Percentiles rank a stretch among this genome's conserved stretches.
Conservation (phyloP, 371 early-diverging fungal species). For the Syncephalastrum sp. region DNA sequence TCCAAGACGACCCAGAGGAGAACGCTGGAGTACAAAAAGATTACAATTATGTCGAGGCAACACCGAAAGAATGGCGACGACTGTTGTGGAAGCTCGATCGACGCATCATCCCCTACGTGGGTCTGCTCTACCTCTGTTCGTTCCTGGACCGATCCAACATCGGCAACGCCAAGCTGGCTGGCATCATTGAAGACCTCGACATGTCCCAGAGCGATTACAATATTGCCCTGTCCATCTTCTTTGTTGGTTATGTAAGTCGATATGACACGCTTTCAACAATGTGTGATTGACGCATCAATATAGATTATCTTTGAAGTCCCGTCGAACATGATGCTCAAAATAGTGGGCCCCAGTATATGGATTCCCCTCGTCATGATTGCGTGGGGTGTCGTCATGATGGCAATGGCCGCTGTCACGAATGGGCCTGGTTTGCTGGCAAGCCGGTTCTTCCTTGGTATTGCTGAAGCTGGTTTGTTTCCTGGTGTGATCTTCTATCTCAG, state of each 20-base stretch:
- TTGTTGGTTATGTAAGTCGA: constrained; percentile 56
- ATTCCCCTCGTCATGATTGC: constrained; percentile 63
- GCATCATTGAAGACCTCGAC: constrained; percentile 38
- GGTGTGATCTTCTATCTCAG: constrained; percentile 51
- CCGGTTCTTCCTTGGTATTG: constrained; percentile 71
- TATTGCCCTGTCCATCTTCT: constrained; percentile 61
- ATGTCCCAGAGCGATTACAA: constrained; percentile 51
- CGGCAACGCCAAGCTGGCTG: constrained; percentile 63
- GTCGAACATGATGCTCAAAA: constrained; percentile 70
- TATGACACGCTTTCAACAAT: background rate
- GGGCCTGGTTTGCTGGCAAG: constrained; percentile 50
- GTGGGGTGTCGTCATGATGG: constrained; percentile 48
- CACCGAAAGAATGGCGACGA: constrained; percentile 9
- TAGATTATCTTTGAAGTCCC: constrained; percentile 70
- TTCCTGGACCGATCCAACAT: constrained; percentile 58
- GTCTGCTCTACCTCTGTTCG: constrained; percentile 50
- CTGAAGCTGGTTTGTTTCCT: constrained; percentile 67
- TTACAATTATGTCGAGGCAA: too few species aligned
- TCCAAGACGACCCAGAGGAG: too few species aligned
- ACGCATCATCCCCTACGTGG: constrained; percentile 32
- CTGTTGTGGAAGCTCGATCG: constrained; percentile 22
- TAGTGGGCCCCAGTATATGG: constrained; percentile 65
- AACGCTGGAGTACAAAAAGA: too few species aligned
- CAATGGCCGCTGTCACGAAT: constrained; percentile 45
- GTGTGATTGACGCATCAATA: constrained; percentile 14